Evolutionary conservation across 345 rosid genomes (phyloP), one percentile per base, ranked within the genome.

Genomic region (Syzygium grande): DNA sequence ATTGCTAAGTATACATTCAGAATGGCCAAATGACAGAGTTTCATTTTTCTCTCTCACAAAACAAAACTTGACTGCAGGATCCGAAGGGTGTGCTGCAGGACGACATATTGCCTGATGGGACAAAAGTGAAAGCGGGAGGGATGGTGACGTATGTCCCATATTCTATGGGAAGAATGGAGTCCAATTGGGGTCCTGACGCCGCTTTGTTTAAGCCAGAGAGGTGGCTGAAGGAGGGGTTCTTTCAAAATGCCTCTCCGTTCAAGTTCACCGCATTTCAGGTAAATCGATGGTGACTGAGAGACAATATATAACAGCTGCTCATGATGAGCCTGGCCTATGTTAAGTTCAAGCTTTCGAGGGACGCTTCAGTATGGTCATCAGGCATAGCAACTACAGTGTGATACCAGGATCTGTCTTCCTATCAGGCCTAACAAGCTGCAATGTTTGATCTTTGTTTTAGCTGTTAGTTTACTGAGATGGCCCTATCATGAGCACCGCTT

Each of bases 121-220:
- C 99, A 77, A 93, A 90, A 90, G 97, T 97, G 59, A 96, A 93
- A 91, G 99, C 99, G 83, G 98, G 99, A 92, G 99, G 98, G 56
- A 95, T 95, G 99, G 98, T 96, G n/a, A 97, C 99, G 84, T 96
- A 96, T 89, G 98, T 95, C 51, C 99, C 99, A n/a, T 97, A 95
- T 87, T 97, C 99, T 54, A 97, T 97, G 99, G 99, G 99, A 12
- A 94, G 99, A 30, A 95, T 97, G 99, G 95, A 92, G 87, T 95
- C 95, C 80, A 96, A 97, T 17, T 96, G 99, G 99, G 99, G 99
- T 15, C 91, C 96, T 78, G 98, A 96, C 89, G 99, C 98, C 38
- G 91, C 96, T 63, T 89, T 87, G 51, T 97, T 96, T 90, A 94
- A 93, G 90, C 99, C 99, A 2, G 98, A 96, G 88, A 93, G 99